These are phyloP conservation scores for Clitoria ternatea DNA, from an alignment of 306 rosid genomes.

Conservation along the genomic window DNA sequence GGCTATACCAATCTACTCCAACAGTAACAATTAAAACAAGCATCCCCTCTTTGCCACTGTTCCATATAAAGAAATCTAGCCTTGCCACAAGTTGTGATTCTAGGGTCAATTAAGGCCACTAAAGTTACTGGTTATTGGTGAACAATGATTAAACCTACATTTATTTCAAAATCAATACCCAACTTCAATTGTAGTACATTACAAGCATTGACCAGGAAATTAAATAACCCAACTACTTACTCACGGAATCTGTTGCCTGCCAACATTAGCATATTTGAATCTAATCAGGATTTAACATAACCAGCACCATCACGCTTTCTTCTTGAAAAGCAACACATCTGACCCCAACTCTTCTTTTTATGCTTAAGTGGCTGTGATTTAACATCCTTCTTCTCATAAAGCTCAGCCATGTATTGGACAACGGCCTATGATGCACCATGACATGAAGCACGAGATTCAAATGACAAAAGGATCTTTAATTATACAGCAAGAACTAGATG, in stretches of 20 bases:
- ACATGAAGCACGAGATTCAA: background rate
- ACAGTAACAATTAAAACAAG: background rate
- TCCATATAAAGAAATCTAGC: background rate
- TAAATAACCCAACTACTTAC: slow-evolving; percentile 31
- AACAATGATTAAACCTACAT: background rate
- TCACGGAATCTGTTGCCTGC: slow-evolving; percentile 7
- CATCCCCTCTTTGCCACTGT: background rate
- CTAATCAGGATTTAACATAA: slow-evolving; percentile 37
- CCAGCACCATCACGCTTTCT: slow-evolving; percentile 44
- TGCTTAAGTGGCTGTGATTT: slow-evolving; percentile 41
- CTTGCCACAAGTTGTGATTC: background rate
- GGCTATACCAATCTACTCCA: background rate
- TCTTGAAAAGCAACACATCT: slow-evolving; percentile 45
- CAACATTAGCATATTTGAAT: background rate
- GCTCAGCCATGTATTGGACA: slow-evolving; percentile 63
- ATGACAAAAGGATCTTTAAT: background rate
- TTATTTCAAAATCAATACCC: background rate
- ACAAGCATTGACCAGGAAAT: background rate
- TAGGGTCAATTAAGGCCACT: background rate
- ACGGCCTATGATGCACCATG: slow-evolving; percentile 52
- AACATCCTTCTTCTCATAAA: slow-evolving; percentile 39
- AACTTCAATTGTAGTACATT: background rate
- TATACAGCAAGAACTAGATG: background rate
- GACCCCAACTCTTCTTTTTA: slow-evolving; percentile 60
- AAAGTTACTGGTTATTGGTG: background rate